Evolutionary conservation across 352 stramenopile species (phyloP).

Genomic region (Phytophthora multivora): DNA sequence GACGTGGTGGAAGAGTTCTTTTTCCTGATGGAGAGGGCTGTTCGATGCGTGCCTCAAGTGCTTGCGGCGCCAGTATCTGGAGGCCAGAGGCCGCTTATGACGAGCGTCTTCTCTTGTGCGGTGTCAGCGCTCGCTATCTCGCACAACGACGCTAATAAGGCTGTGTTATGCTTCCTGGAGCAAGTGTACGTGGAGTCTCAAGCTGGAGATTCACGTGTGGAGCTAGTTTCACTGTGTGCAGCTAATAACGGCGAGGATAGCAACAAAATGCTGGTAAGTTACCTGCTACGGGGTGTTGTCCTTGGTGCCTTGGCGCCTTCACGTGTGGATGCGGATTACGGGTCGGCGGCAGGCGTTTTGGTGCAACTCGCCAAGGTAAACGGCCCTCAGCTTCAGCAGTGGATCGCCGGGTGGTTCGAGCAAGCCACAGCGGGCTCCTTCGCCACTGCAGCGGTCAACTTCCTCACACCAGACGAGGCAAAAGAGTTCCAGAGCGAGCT

Average conservation of each 20-base stretch:
- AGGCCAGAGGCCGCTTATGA: conserved; percentile 55
- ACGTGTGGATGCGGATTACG: conserved; percentile 81
- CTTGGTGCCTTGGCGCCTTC: conserved; percentile 59
- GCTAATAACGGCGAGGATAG: conserved; percentile 17
- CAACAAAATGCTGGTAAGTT: conserved; percentile 63
- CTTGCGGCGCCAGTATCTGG: conserved; percentile 51
- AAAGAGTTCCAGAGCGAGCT: conserved; percentile 69
- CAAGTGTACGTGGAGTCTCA: conserved; percentile 37
- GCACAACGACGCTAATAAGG: conserved; percentile 95
- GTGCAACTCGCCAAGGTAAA: conserved; percentile 75
- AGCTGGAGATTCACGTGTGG: conserved; percentile 15
- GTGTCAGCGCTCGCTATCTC: conserved; percentile 89
- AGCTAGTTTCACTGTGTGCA: conserved; percentile 31
- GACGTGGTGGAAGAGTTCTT: conserved; percentile 97
- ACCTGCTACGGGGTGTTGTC: conserved; percentile 67
- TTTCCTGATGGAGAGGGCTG: conserved; percentile 92
- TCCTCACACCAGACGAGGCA: conserved; percentile 64
- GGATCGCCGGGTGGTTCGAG: conserved; percentile 69
- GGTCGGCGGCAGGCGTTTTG: conserved; percentile 74
- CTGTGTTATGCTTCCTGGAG: conserved; percentile 93
- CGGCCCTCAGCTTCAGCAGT: conserved; percentile 59
- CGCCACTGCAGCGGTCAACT: conserved; percentile 48
- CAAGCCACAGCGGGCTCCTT: conserved; percentile 46
- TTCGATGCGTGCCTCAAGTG: conserved; percentile 83
- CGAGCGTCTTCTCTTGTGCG: conserved; percentile 84